Evolutionary conservation across 805 yeast genomes (phyloP), one percentile per base, ranked within the genome.

Genomic region (Starmerella floris): DNA sequence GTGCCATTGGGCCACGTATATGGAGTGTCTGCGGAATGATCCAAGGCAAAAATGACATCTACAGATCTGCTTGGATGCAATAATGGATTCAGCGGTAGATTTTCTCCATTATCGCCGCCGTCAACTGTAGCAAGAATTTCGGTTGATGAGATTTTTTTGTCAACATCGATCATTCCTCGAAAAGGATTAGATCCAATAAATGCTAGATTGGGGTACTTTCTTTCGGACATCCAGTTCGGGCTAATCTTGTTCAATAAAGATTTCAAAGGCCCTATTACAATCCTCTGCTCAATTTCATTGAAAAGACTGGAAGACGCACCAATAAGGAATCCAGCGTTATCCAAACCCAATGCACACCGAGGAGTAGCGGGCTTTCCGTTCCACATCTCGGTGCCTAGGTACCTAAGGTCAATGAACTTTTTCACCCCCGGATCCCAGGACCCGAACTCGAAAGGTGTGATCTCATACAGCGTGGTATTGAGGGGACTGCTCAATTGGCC

Each of bases 241-340:
- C 35, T 15, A 10, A 40, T 17, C 6, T 17, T 25, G 11, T 28
- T 28, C 30, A 55, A 67, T 30, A 77, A 62, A 31, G 66, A 68
- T 3, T 51, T 45, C 47, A 79, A 61, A 54, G 35, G 20, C 3
- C 31, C 41, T 3, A 22, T 21, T 8, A 21, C 17, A 8, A 80
- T 59, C 50, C 70, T 69, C 35, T 79, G 60, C 17, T 82, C 56
- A 40, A 78, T 65, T 57, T 75, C 76, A 57, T 81, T 83, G 66
- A 84, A 84, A 37, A 84, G 61, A 1, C 88, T 69, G 2, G 94
- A 79, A 2, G 94, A 82, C 5, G 94, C 77, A 30, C 93, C 95
- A 62, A 83, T 65, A 26, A 82, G 63, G 56, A 74, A 85, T 5
- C 94, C 93, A 6, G 82, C 77, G 53, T 83, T 83, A 60, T 85